A percentile compares a stretch with the other conserved stretches of the same genome.
These are phyloP conservation scores for Nadsonia starkeyi-henricii DNA, from an alignment of 1,139 yeast genomes.

Conservation along the genomic window DNA sequence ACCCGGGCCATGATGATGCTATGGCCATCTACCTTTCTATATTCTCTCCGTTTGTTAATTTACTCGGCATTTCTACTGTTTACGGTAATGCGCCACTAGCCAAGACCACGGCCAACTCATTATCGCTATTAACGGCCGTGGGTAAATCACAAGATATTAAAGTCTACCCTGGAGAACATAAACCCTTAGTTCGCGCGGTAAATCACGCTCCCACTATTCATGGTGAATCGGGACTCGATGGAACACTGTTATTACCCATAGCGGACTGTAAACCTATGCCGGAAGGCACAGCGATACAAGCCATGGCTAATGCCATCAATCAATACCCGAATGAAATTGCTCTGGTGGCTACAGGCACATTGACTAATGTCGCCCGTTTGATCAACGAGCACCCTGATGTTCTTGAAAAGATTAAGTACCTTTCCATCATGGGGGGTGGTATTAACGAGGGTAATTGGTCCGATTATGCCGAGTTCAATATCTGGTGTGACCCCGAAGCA, in stretches of 20 bases:
- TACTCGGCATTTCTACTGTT: constrained; percentile 68
- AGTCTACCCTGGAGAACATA: constrained; percentile 52
- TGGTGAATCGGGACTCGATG: constrained; percentile 66
- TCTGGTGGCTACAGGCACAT: constrained; percentile 55
- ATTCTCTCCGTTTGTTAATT: constrained; percentile 42
- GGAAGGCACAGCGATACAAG: constrained; percentile 38
- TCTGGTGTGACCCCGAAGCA: constrained; percentile 65
- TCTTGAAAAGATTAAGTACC: constrained; percentile 30
- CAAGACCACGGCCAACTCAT: constrained; percentile 56
- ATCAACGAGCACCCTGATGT: constrained; percentile 39
- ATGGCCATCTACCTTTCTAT: constrained; percentile 56
- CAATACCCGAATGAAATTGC: constrained; percentile 35
- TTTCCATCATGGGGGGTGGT: constrained; percentile 73
- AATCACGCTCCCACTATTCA: constrained; percentile 51
- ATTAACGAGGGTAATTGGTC: constrained; percentile 35
- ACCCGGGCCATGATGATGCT: constrained; percentile 86
- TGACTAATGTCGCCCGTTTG: constrained; percentile 53
- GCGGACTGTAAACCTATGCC: constrained; percentile 28
- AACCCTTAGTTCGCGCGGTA: constrained; percentile 40
- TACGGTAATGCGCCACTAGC: constrained; percentile 65
- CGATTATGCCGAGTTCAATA: constrained; percentile 62
- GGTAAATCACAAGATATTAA: constrained; percentile 31
- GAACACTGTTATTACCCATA: constrained; percentile 42
- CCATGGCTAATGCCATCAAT: constrained; percentile 39
- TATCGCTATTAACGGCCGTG: constrained; percentile 50